Evolutionary conservation across 768 basidiomycete genomes (phyloP).

Genomic region (Artomyces pyxidatus): DNA sequence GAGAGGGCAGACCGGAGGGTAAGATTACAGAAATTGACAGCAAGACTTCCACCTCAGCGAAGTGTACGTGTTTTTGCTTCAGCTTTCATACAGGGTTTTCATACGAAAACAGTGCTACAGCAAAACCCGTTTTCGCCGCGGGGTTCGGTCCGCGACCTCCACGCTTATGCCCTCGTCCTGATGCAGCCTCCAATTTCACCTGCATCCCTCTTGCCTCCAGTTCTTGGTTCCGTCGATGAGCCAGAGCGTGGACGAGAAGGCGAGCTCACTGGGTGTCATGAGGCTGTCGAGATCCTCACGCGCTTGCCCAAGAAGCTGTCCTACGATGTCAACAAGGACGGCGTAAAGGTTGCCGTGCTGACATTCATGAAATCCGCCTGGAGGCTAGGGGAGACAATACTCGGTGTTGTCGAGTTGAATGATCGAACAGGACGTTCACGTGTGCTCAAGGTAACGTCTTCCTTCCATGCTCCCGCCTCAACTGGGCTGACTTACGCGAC

Average conservation of each 20-base stretch:
- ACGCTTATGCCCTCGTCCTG: constrained; percentile 9
- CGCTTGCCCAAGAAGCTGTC: constrained; percentile 88
- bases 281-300: constrained; percentile 88
- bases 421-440: constrained; percentile 54
- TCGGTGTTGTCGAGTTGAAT: constrained; percentile 86
- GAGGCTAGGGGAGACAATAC: constrained; percentile 85
- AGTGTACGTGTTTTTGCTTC: neutral
- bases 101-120: neutral
- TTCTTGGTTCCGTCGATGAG: constrained; percentile 9
- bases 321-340: constrained; percentile 94
- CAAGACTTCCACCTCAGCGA: neutral
- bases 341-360: constrained; percentile 78
- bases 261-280: constrained; percentile 63
- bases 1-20: neutral
- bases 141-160: constrained; percentile 10
- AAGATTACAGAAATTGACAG: neutral
- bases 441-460: constrained; percentile 65
- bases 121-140: neutral
- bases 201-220: neutral
- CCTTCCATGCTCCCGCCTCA: neutral
- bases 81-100: no score
- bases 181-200: constrained; percentile 10
- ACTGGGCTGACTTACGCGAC: neutral
- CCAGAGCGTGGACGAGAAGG: constrained; percentile 26
- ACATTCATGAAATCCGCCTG: constrained; percentile 91